Percentiles rank a stretch among this genome's conserved stretches.
These are phyloP conservation scores for Backusella psychrophila DNA, from an alignment of 192 early-diverging fungal genomes.

Conservation along the genomic window DNA sequence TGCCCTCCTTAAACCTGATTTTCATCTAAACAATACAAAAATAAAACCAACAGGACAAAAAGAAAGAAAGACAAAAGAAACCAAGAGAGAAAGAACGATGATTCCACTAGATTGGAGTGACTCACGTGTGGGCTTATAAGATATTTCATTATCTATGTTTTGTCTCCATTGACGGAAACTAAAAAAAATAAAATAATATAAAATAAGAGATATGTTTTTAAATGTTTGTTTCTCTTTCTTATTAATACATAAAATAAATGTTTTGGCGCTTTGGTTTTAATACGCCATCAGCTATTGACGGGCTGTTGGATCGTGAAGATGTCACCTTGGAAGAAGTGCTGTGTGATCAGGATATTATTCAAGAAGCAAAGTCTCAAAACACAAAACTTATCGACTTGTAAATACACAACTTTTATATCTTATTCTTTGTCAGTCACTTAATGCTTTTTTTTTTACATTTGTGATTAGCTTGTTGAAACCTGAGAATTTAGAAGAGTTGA, in stretches of 20 bases:
- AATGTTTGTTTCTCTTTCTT: neutral
- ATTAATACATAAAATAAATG: conserved; percentile 44
- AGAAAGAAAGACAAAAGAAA: neutral
- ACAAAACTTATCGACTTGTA: conserved; percentile 87
- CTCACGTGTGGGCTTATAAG: neutral
- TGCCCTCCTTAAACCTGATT: neutral
- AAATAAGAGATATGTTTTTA: neutral
- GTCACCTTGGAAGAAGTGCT: conserved; percentile 88
- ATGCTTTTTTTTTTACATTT: neutral
- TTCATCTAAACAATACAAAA: neutral
- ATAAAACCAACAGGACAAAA: neutral
- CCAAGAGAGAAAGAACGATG: neutral
- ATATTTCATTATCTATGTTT: neutral
- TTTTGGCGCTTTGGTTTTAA: conserved; percentile 96
- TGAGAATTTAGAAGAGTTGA: conserved; percentile 1
- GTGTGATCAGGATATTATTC: conserved; percentile 89
- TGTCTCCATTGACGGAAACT: neutral
- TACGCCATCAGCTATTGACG: conserved; percentile 83
- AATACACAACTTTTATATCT: neutral
- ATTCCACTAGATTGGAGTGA: neutral
- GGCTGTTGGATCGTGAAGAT: conserved; percentile 88
- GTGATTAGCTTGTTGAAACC: neutral
- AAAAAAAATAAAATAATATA: neutral
- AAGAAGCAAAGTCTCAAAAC: conserved; percentile 94
- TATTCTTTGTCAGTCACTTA: neutral